phyloP scores from a whole-genome alignment of 768 basidiomycete species.

The Asterophora lycoperdoides region DNA sequence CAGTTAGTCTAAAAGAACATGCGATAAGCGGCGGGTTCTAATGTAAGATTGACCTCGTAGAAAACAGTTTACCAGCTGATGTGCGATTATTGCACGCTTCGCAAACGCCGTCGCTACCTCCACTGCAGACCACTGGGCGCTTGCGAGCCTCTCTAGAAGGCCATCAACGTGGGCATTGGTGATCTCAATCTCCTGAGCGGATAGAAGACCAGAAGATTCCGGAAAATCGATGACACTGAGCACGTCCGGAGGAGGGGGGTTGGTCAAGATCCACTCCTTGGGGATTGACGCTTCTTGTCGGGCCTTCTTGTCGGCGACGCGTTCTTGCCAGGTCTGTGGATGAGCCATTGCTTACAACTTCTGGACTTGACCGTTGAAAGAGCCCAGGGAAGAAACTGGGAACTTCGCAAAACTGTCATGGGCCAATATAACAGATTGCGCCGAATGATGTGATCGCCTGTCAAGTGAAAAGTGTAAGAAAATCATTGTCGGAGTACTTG shows the following conservation, averaged over 20 bases:
- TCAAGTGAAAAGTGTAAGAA: too few relatives aligned
- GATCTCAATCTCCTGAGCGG: conserved; percentile 44
- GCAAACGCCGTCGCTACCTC: conserved; percentile 70
- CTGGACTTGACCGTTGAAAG: too few relatives aligned
- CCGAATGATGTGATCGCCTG: too few relatives aligned
- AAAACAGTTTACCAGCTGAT: conserved; percentile 54
- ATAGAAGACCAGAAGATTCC: conserved; percentile 52
- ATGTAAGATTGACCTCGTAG: not conserved
- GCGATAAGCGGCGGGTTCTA: not conserved
- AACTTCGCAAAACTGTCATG: too few relatives aligned
- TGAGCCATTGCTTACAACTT: conserved; percentile 19
- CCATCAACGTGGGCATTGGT: conserved; percentile 38
- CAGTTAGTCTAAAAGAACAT: conserved; percentile 60
- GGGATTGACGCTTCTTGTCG: conserved; percentile 57
- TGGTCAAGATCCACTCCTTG: conserved; percentile 53
- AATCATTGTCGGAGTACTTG: too few relatives aligned
- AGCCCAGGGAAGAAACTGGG: too few relatives aligned
- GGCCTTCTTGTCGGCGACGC: conserved; percentile 50
- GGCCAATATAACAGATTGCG: too few relatives aligned
- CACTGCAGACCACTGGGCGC: conserved; percentile 55
- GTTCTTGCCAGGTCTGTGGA: conserved; percentile 42
- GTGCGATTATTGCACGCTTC: conserved; percentile 76
- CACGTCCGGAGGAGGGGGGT: conserved; percentile 41
- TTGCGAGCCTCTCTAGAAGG: conserved; percentile 51
- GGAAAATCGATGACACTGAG: conserved; percentile 56